These are phyloP conservation scores for Stachybotrys chlorohalonatus DNA, from an alignment of 2,329 filamentous ascomycete species.

Conservation along the genomic window DNA sequence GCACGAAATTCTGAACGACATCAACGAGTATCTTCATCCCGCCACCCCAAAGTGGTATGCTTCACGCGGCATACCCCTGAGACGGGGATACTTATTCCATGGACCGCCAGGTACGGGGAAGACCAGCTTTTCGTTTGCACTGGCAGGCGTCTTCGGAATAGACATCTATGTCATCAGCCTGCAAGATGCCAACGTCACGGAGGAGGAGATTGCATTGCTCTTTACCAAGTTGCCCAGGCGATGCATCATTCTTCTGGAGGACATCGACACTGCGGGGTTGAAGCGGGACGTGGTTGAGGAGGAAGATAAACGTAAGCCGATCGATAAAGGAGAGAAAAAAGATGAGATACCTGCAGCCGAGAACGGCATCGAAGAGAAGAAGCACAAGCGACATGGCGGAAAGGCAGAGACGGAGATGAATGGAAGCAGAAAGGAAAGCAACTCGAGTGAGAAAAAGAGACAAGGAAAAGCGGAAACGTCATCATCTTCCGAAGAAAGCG, in stretches of 20 bases:
- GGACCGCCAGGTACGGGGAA: slow-evolving; percentile 70
- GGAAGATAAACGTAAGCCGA: background rate
- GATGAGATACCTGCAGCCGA: slow-evolving; percentile 6
- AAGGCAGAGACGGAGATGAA: slow-evolving; percentile 5
- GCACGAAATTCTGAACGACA: slow-evolving; percentile 55
- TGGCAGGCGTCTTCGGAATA: slow-evolving; percentile 57
- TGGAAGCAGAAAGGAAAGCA: slow-evolving; percentile 5
- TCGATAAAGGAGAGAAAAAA: slow-evolving; percentile 5
- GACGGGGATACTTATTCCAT: slow-evolving; percentile 69
- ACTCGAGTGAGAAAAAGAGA: slow-evolving; percentile 2
- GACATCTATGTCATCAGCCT: slow-evolving; percentile 55
- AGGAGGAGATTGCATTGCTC: slow-evolving; percentile 49
- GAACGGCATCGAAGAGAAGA: slow-evolving; percentile 7
- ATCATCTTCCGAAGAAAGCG: slow-evolving; percentile 7
- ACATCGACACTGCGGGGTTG: slow-evolving; percentile 59
- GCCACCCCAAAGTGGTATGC: slow-evolving; percentile 65
- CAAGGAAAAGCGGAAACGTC: slow-evolving; percentile 9
- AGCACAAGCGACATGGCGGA: background rate
- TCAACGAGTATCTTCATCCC: slow-evolving; percentile 71
- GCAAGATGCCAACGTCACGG: slow-evolving; percentile 49
- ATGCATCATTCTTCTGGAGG: slow-evolving; percentile 59
- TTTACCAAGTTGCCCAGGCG: slow-evolving; percentile 52
- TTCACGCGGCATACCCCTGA: slow-evolving; percentile 64
- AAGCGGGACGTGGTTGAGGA: slow-evolving; percentile 29
- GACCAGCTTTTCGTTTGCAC: slow-evolving; percentile 56